Evolutionary conservation across 176 grass and related monocot species (phyloP).

Genomic region (Zoysia pacifica): DNA sequence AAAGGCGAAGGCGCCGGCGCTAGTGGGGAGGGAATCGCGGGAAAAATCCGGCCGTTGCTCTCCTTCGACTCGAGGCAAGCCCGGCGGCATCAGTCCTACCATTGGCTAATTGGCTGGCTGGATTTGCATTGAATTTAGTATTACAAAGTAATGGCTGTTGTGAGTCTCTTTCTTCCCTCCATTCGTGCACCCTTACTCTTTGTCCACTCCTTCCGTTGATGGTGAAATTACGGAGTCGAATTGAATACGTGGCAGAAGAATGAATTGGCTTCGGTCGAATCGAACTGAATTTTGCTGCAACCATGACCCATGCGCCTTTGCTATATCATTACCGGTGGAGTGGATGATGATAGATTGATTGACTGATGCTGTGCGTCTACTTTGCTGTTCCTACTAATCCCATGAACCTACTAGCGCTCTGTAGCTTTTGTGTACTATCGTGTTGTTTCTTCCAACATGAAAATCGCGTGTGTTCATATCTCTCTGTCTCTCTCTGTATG

Average conservation of each 20-base stretch:
- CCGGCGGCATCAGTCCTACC: neutral
- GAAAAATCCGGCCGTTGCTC: neutral
- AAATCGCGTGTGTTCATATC: neutral
- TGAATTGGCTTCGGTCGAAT: neutral
- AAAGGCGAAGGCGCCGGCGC: neutral
- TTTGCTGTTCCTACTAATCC: neutral
- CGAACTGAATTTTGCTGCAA: neutral
- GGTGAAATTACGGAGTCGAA: neutral
- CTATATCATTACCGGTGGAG: neutral
- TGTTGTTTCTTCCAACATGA: neutral
- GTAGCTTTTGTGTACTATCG: neutral
- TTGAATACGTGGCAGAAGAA: neutral
- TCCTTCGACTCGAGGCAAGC: neutral
- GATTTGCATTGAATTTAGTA: neutral
- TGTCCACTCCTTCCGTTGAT: neutral
- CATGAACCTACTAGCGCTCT: neutral
- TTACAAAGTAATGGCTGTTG: neutral
- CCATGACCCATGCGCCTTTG: too few relatives aligned
- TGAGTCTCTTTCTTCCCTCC: neutral
- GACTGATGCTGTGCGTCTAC: neutral
- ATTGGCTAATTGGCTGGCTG: neutral
- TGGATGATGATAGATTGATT: neutral
- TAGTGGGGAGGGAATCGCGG: slow-evolving; percentile 5
- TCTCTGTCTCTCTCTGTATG: too few relatives aligned
- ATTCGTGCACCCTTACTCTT: neutral